These are phyloP conservation scores for Hyphopichia wangnamkhiaoensis DNA, from an alignment of 1,139 yeast genomes.

Conservation along the genomic window DNA sequence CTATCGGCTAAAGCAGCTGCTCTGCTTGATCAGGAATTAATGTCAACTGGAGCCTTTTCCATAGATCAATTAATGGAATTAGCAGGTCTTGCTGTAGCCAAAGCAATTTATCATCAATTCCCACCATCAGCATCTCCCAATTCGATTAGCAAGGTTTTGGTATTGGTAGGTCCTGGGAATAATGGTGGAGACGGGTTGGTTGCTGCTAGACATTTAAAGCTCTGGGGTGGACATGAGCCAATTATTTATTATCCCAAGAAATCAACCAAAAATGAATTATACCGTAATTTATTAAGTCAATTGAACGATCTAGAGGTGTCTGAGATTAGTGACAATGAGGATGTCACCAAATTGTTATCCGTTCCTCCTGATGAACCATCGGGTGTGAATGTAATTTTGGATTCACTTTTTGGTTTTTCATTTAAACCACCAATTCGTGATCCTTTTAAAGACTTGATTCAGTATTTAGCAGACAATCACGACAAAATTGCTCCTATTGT, in stretches of 20 bases:
- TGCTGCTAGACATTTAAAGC: slow-evolving; percentile 84
- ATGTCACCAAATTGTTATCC: slow-evolving; percentile 30
- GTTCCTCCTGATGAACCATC: slow-evolving; percentile 8
- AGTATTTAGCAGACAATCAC: slow-evolving; percentile 38
- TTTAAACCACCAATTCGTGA: slow-evolving; percentile 85
- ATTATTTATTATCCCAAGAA: slow-evolving; percentile 67
- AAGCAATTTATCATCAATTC: slow-evolving; percentile 67
- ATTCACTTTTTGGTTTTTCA: slow-evolving; percentile 90
- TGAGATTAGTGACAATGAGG: slow-evolving; percentile 39
- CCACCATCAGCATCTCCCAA: slow-evolving; percentile 49
- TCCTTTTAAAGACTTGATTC: slow-evolving; percentile 68
- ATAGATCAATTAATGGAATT: slow-evolving; percentile 95
- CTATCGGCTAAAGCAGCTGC: slow-evolving; percentile 74
- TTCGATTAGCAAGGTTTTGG: slow-evolving; percentile 55
- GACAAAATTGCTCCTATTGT: slow-evolving; percentile 55
- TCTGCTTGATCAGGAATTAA: slow-evolving; percentile 77
- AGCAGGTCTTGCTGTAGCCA: slow-evolving; percentile 94
- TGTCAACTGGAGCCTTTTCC: slow-evolving; percentile 83
- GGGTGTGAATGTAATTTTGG: slow-evolving; percentile 51
- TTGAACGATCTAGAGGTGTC: slow-evolving; percentile 55
- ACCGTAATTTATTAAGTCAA: slow-evolving; percentile 54
- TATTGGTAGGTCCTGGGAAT: slow-evolving; percentile 92
- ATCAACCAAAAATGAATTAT: slow-evolving; percentile 45
- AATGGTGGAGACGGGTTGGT: slow-evolving; percentile 97
- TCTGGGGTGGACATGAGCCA: slow-evolving; percentile 75